These are phyloP conservation scores for Physaria fendleri DNA, from an alignment of 345 rosid genomes.

Conservation along the genomic window DNA sequence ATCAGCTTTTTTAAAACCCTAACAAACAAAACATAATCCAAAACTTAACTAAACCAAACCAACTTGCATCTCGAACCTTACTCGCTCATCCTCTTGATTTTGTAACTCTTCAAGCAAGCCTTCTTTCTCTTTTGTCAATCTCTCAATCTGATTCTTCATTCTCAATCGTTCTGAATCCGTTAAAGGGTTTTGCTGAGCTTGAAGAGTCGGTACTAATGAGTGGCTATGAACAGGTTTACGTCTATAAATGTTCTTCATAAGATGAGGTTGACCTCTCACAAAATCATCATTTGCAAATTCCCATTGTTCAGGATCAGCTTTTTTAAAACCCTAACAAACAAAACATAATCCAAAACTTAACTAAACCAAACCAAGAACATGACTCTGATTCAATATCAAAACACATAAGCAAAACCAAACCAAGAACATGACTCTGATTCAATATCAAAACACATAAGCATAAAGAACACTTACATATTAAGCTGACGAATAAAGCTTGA, in stretches of 20 bases:
- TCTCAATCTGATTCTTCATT: conserved; percentile 55
- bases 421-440: background rate
- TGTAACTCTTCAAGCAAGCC: conserved; percentile 45
- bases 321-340: conserved; percentile 91
- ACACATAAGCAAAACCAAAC: background rate
- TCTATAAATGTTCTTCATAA: conserved; percentile 83
- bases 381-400: background rate
- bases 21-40: background rate
- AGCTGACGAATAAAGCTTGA: conserved; percentile 97
- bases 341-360: background rate
- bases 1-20: conserved; percentile 91
- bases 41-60: background rate
- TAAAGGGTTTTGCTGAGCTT: conserved; percentile 45
- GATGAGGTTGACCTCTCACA: conserved; percentile 67
- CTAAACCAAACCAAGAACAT: background rate
- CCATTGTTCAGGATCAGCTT: conserved; percentile 90
- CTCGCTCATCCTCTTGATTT: conserved; percentile 46
- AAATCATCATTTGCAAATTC: conserved; percentile 93
- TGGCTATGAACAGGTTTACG: conserved; percentile 93
- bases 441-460: background rate
- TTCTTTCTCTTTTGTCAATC: conserved; percentile 53
- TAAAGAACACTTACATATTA: conserved; percentile 58
- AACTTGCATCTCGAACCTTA: conserved; percentile 42
- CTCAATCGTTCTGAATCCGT: conserved; percentile 55
- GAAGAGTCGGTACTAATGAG: conserved; percentile 59